These are phyloP conservation scores for Trichoderma sp. DNA, from an alignment of 2,329 filamentous ascomycete genomes.

Conservation along the genomic window DNA sequence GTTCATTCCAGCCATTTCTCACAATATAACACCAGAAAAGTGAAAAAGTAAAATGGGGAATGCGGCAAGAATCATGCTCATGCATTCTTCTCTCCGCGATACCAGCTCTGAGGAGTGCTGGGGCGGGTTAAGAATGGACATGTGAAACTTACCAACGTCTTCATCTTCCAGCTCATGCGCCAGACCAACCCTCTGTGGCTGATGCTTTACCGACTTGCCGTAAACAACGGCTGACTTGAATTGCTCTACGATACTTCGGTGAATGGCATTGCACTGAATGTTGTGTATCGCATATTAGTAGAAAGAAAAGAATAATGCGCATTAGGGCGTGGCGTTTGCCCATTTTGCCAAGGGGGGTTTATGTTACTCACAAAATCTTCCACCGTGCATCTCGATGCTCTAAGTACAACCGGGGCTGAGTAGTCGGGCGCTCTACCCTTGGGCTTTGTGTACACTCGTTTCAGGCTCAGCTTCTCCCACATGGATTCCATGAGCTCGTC, in stretches of 20 bases:
- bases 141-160: constrained; percentile 78
- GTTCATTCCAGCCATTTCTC: not conserved
- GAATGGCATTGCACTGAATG: constrained; percentile 88
- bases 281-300: constrained; percentile 43
- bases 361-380: constrained; percentile 86
- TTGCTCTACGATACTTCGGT: constrained; percentile 92
- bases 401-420: constrained; percentile 84
- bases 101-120: not conserved
- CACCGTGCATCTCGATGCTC: constrained; percentile 79
- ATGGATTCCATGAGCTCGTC: constrained; percentile 96
- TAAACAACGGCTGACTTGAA: constrained; percentile 97
- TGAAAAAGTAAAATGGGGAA: not conserved
- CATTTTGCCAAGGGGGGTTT: not conserved
- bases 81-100: not conserved
- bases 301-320: constrained; percentile 32
- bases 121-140: constrained; percentile 39
- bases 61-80: not conserved
- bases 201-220: constrained; percentile 97
- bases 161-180: constrained; percentile 91
- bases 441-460: constrained; percentile 95
- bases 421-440: constrained; percentile 96
- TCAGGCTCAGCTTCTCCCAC: constrained; percentile 95
- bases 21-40: not conserved
- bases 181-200: constrained; percentile 92
- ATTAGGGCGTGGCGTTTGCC: not conserved